Evolutionary conservation across 805 yeast genomes (phyloP).

Genomic region (Komagataella pseudopastoris): DNA sequence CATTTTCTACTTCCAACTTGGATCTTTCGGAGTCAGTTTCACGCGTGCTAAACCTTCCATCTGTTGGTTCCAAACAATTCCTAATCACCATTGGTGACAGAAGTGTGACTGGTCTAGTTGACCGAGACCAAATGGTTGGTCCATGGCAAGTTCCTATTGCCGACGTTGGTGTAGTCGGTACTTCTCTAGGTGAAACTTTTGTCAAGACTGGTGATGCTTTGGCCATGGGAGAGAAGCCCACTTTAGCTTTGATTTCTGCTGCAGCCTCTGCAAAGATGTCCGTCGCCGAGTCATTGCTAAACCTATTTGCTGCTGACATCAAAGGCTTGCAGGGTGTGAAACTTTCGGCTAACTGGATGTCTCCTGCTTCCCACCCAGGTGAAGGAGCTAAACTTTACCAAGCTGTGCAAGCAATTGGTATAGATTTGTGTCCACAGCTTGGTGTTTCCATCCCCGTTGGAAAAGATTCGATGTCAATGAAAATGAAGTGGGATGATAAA

Average conservation of each 20-base stretch:
- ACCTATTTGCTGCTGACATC: conserved; percentile 82
- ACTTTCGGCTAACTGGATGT: conserved; percentile 98
- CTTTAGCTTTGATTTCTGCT: conserved; percentile 76
- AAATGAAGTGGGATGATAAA: conserved; percentile 90
- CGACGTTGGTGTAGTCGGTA: conserved; percentile 92
- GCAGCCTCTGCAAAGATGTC: conserved; percentile 89
- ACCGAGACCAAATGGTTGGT: conserved; percentile 97
- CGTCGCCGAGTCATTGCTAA: conserved; percentile 88
- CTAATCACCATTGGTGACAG: conserved; percentile 97
- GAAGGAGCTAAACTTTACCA: conserved; percentile 92
- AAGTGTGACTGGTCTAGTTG: conserved; percentile 92
- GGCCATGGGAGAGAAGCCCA: conserved; percentile 96
- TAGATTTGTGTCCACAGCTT: conserved; percentile 86
- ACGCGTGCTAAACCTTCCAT: conserved; percentile 78
- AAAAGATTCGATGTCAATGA: conserved; percentile 98
- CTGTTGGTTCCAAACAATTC: conserved; percentile 92
- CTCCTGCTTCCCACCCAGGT: conserved; percentile 88
- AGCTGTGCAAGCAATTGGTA: conserved; percentile 93
- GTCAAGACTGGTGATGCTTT: conserved; percentile 87
- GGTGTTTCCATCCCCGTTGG: conserved; percentile 95
- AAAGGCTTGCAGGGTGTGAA: conserved; percentile 62
- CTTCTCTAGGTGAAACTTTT: conserved; percentile 68
- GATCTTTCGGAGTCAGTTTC: conserved; percentile 51
- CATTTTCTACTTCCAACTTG: conserved; percentile 19
- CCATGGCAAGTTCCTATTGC: conserved; percentile 99